phyloP scores from a whole-genome alignment of 2,329 filamentous ascomycete genomes.

The Macrophomina tecta region DNA sequence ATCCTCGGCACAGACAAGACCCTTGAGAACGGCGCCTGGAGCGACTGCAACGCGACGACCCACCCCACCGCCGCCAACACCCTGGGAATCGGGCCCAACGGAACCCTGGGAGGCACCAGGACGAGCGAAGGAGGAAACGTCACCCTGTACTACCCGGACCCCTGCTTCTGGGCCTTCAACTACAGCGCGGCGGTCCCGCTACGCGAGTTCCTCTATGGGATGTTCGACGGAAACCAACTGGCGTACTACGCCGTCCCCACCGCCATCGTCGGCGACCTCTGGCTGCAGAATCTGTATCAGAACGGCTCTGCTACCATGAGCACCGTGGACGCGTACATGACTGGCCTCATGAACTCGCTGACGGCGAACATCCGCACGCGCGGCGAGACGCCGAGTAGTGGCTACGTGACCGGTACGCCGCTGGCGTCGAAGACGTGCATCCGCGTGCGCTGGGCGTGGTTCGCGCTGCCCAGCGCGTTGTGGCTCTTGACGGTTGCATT shows the following conservation, averaged over 20 bases:
- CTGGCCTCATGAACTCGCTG: background rate
- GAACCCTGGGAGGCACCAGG: background rate
- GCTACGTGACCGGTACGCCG: background rate
- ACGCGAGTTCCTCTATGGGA: background rate
- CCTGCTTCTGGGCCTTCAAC: constrained; percentile 3
- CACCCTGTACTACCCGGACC: background rate
- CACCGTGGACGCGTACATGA: background rate
- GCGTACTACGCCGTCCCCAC: background rate
- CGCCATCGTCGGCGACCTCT: background rate
- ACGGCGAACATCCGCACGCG: background rate
- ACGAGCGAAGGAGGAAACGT: too few species aligned
- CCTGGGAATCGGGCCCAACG: background rate
- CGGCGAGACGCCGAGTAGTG: background rate
- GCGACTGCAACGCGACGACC: background rate
- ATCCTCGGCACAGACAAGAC: background rate
- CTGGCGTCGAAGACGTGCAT: constrained; percentile 1
- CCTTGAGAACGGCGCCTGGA: background rate
- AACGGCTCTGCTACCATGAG: background rate
- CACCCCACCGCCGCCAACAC: background rate
- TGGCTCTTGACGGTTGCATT: background rate
- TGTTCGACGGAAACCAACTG: background rate
- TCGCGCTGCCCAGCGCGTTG: background rate
- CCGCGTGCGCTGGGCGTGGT: constrained; percentile 3
- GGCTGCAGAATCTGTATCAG: constrained; percentile 4
- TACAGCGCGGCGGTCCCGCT: background rate